phyloP scores from a whole-genome alignment of 257 asterid species.

The Lantana camara region DNA sequence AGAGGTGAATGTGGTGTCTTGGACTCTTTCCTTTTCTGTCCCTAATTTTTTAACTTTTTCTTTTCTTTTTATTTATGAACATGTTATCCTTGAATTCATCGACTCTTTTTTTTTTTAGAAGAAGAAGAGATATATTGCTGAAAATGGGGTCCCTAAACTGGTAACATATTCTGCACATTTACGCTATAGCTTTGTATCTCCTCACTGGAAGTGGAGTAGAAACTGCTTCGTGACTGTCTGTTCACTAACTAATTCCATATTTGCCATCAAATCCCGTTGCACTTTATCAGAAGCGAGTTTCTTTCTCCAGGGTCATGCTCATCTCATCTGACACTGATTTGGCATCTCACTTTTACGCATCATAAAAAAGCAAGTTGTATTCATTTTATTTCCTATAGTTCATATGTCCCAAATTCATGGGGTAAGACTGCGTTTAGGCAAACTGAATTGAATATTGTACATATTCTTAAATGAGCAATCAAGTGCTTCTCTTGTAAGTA shows the following conservation, averaged over 20 bases:
- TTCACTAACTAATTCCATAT: conserved; percentile 24
- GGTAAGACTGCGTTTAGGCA: background rate
- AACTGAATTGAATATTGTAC: background rate
- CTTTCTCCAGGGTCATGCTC: conserved; percentile 61
- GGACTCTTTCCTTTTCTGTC: too few relatives aligned
- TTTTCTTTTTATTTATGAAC: too few relatives aligned
- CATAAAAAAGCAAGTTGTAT: background rate
- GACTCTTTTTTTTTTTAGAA: too few relatives aligned
- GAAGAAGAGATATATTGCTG: conserved; percentile 78
- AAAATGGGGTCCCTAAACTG: conserved; percentile 71
- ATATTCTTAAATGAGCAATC: background rate
- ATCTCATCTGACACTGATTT: conserved; percentile 24
- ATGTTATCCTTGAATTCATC: too few relatives aligned
- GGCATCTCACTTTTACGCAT: conserved; percentile 22
- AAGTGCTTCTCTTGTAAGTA: background rate
- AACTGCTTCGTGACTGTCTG: conserved; percentile 20
- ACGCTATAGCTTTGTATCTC: conserved; percentile 2
- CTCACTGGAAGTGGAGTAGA: conserved; percentile 15
- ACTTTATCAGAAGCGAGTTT: conserved; percentile 66
- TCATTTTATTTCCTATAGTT: background rate
- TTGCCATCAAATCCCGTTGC: conserved; percentile 80
- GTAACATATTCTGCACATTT: conserved; percentile 44
- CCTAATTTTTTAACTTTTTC: too few relatives aligned
- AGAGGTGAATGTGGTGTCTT: too few relatives aligned
- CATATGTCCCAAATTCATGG: background rate